Conservation (phyloP, 495 filamentous ascomycete genomes). For the Gamarada debralockiae region DNA sequence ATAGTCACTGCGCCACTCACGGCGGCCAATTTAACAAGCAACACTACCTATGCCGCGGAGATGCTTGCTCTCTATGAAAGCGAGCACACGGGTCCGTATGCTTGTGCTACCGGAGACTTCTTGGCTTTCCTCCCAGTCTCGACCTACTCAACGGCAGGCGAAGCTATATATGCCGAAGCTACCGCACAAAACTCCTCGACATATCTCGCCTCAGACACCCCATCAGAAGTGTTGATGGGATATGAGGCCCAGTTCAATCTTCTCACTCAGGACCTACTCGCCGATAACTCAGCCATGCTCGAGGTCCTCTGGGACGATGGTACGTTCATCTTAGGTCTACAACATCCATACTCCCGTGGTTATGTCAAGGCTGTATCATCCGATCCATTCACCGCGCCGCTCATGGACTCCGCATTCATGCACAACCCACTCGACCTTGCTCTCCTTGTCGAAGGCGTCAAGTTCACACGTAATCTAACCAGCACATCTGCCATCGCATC, state of each 20-base stretch:
- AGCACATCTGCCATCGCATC: background rate
- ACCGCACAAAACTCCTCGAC: background rate
- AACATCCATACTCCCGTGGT: background rate
- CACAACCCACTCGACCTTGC: background rate
- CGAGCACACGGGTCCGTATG: background rate
- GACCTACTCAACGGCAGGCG: background rate
- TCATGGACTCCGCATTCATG: background rate
- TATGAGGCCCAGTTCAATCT: background rate
- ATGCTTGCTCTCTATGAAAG: slow-evolving; percentile 9
- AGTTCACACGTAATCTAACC: background rate
- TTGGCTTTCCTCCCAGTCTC: background rate
- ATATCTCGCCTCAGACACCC: background rate
- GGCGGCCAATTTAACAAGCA: background rate
- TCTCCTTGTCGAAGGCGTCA: background rate
- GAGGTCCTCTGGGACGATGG: background rate
- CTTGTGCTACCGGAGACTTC: background rate
- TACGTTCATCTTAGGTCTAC: background rate
- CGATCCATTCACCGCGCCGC: background rate
- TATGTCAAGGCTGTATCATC: background rate
- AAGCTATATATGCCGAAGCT: background rate
- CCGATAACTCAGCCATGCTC: background rate
- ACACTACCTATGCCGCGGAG: background rate
- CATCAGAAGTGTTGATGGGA: background rate
- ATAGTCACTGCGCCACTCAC: slow-evolving; percentile 43
- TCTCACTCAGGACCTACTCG: background rate